Evolutionary conservation across 495 filamentous ascomycete species (phyloP), one percentile per base, ranked within the genome.

Genomic region (Lasiosphaeria ovina): DNA sequence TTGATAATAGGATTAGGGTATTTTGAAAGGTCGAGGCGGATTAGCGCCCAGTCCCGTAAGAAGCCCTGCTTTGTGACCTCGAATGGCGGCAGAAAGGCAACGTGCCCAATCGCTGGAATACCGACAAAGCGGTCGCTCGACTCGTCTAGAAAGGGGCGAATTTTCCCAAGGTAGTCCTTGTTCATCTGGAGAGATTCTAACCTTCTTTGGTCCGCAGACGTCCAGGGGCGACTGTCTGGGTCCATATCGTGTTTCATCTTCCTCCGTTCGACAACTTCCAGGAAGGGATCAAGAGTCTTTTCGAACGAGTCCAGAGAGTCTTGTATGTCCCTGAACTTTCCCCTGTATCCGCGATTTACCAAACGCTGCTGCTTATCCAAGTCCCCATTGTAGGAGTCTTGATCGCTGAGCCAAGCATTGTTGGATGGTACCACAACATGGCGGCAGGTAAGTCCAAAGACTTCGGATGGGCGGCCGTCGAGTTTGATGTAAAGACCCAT

Each of bases 401-500:
- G n/a, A n/a, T n/a, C n/a, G n/a, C n/a, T n/a, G n/a, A n/a, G n/a
- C n/a, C n/a, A n/a, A n/a, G n/a, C n/a, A n/a, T n/a, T n/a, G n/a
- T n/a, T n/a, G n/a, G n/a, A n/a, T n/a, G 14, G 47, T 5, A n/a
- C n/a, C 47, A 49, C 47, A 49, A 49, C 47, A n/a, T 49, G 47
- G 47, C 47, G 47, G 17, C 47, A 49, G 47, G 47, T 49, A 6
- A 49, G 16, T 6, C 47, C 47, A n/a, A 7, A 49, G 5, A 49
- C 47, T 31, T 49, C 47, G 47, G 47, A 7, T 49, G 47, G 47
- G 16, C 47, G 47, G 47, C 47, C 47, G 6, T 6, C 47, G n/a
- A 49, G 47, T 49, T 49, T 49, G 14, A 49, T n/a, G n/a, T 49
- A 49, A 6, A 49, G 47, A 16, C 47, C 47, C 47, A 49, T 49